Evolutionary conservation across 306 rosid genomes (phyloP).

Genomic region (Mucuna pruriens): DNA sequence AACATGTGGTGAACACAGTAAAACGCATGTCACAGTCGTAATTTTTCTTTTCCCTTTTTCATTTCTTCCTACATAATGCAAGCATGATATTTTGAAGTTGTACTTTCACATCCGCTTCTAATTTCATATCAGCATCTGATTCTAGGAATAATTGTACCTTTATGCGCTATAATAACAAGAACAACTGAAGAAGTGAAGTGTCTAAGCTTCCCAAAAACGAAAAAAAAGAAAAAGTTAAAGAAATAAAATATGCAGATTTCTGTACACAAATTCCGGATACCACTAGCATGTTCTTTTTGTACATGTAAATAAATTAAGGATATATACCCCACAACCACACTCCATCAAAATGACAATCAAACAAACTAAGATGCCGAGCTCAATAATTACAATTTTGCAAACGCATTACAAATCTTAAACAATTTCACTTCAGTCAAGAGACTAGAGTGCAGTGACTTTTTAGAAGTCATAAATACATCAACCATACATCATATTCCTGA

Average conservation of each 20-base stretch:
- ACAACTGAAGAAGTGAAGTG: not conserved
- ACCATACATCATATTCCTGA: constrained; percentile 19
- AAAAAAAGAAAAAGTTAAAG: not conserved
- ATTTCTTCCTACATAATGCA: not conserved
- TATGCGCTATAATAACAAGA: not conserved
- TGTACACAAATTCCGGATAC: not conserved
- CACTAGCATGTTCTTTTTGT: constrained; percentile 21
- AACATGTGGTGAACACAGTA: not conserved
- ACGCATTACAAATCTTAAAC: not conserved
- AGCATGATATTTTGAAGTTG: not conserved
- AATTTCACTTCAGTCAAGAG: constrained; percentile 9
- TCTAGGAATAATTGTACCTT: not conserved
- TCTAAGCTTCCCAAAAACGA: not conserved
- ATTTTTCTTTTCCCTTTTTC: not conserved
- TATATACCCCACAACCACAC: constrained; percentile 32
- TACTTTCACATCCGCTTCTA: not conserved
- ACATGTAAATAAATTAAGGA: constrained; percentile 9
- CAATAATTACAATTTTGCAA: constrained; percentile 12
- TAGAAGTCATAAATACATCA: not conserved
- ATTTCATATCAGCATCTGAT: constrained; percentile 12
- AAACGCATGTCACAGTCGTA: not conserved
- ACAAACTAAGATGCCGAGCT: not conserved
- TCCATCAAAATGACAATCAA: not conserved
- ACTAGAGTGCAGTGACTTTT: constrained; percentile 5
- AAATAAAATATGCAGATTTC: not conserved